A percentile compares a stretch with the other conserved stretches of the same genome.
phyloP scores from a whole-genome alignment of 108 stramenopile genomes.

The Bacterosira constricta region DNA sequence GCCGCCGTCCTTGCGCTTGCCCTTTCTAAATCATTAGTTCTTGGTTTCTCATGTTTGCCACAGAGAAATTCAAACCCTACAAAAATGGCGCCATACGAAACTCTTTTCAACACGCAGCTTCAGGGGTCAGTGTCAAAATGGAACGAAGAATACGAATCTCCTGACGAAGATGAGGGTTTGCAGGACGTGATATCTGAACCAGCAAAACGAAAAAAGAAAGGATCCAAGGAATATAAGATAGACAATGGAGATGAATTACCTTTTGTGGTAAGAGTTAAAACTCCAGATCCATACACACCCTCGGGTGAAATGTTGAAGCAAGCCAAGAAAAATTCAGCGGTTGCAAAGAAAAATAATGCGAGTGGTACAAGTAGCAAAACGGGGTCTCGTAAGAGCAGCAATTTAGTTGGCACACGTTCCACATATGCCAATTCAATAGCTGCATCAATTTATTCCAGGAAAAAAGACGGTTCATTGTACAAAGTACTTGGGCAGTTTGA shows the following conservation, averaged over 20 bases:
- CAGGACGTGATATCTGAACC: constrained; percentile 49
- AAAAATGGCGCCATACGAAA: no score
- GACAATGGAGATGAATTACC: constrained; percentile 82
- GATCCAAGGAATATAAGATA: constrained; percentile 50
- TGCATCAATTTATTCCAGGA: constrained; percentile 39
- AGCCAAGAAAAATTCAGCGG: constrained; percentile 51
- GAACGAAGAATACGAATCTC: constrained; percentile 42
- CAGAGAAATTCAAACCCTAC: neutral
- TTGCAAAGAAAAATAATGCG: constrained; percentile 21
- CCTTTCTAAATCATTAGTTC: neutral
- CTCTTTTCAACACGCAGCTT: neutral
- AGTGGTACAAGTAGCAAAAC: constrained; percentile 15
- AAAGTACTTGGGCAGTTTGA: constrained; percentile 73
- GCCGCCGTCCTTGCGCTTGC: neutral
- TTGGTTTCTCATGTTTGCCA: neutral
- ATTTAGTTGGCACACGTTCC: constrained; percentile 34
- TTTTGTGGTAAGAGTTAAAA: constrained; percentile 63
- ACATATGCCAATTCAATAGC: constrained; percentile 41
- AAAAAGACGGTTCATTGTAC: constrained; percentile 26
- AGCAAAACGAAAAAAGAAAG: constrained; percentile 39
- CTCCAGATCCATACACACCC: constrained; percentile 81
- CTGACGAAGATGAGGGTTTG: constrained; percentile 48
- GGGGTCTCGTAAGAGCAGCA: constrained; percentile 15
- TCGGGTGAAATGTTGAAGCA: constrained; percentile 46
- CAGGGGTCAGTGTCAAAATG: constrained; percentile 45